Evolutionary conservation across 108 stramenopile genomes (phyloP).

Genomic region (Skeletonema costatum): DNA sequence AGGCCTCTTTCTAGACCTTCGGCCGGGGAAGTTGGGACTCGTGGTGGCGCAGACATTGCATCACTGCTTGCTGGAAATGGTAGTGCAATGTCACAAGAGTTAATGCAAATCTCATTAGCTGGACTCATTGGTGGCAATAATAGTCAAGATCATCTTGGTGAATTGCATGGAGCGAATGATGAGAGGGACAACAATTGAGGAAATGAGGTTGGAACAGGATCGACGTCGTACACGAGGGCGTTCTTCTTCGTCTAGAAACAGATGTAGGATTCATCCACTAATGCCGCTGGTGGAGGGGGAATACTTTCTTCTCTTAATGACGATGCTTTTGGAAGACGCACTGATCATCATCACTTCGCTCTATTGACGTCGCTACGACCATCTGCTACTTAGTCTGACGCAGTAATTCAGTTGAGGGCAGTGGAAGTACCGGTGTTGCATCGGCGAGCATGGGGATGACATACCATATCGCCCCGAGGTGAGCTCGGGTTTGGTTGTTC

Average conservation of each 20-base stretch:
- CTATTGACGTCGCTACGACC: constrained; percentile 68
- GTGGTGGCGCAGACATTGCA: not conserved
- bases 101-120: constrained; percentile 9
- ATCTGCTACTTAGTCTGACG: constrained; percentile 10
- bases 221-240: constrained; percentile 12
- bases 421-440: not conserved
- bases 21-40: not conserved
- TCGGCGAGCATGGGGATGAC: constrained; percentile 72
- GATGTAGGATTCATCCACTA: constrained; percentile 49
- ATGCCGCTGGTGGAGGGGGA: constrained; percentile 28
- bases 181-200: constrained; percentile 66
- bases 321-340: constrained; percentile 43
- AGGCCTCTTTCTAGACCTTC: constrained; percentile 30
- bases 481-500: constrained; percentile 55
- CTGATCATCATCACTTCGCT: constrained; percentile 75
- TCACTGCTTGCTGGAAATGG: constrained; percentile 3
- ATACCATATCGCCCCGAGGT: constrained; percentile 73
- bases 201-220: constrained; percentile 54
- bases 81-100: constrained; percentile 4
- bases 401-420: not conserved
- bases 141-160: constrained; percentile 17
- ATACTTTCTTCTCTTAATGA: constrained; percentile 45
- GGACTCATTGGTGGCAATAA: constrained; percentile 2
- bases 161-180: constrained; percentile 36
- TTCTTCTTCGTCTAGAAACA: constrained; percentile 31